Base-by-base conservation (phyloP, 805 yeast genomes). In the Candida maltosa region DNA sequence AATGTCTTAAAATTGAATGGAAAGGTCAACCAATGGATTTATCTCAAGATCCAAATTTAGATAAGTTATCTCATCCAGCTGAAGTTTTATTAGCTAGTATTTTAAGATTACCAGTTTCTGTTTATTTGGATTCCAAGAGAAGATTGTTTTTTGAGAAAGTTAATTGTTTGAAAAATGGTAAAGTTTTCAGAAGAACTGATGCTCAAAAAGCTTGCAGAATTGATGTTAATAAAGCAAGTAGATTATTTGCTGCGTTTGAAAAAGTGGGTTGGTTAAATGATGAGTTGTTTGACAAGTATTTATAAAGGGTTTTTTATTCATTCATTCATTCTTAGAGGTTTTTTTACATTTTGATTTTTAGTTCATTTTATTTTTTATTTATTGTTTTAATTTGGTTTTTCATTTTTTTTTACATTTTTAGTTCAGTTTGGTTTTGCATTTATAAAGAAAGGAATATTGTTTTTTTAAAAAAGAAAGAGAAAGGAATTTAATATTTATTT, bases 161-260 rank as follows among this genome's bases (percentile, higher is more conserved):
- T 21, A 78, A 78, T 46, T 76, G 96, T 34, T 60, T 80, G 49
- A 77, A 76, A 48, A 65, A 69, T 33, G 82, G 81, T 19, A 68
- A 80, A 53, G 91, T 93, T 18, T 91, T 91, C 64, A 80, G 96
- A 63, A 81, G 97, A 63, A 93, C 97, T 0, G 98, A 91, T 61
- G 95, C 97, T 6, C 97, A 91, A 62, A 93, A 93, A 68, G 96
- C 97, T 5, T 91, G 97, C 59, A 78, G 95, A 45, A 89, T 93
- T 46, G 97, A 93, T 60, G 97, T 91, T 29, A 93, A 93, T 61
- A 93, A 93, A 60, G 97, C 97, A 2, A 83, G 94, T 32, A 75
- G 96, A 46, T 68, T 91, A 37, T 91, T 77, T 65, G 94, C 91
- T 18, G 87, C 96, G 16, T 93, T 78, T 54, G 95, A 91, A 58